Evolutionary conservation across 345 rosid genomes (phyloP), one percentile per base, ranked within the genome.

Genomic region (Salix caprea): DNA sequence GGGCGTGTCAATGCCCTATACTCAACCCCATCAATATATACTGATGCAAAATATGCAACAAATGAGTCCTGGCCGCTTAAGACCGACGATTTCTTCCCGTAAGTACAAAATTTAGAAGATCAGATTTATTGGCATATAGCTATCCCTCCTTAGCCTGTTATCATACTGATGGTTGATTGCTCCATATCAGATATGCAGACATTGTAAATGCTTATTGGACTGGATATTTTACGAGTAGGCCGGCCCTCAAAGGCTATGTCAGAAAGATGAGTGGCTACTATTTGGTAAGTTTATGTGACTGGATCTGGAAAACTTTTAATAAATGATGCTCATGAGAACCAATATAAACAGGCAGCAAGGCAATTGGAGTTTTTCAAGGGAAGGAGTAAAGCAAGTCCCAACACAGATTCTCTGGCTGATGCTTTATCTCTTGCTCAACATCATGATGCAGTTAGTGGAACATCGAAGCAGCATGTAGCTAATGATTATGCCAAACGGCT

Each of bases 1-100:
- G 91, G 91, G 21, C 89, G 89, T 21, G 89, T 88, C 15, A 84
- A 88, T 76, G 91, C 87, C n/a, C 72, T 88, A 8, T 88, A 88
- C 75, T 88, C 89, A 54, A 88, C 89, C 37, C 91, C 89, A 64
- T 82, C 91, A 0, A 82, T 86, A 68, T 88, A 88, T 44, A 84
- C 88, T 46, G 89, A 88, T 78, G 89, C 91, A 67, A 88, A 88
- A 19, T 70, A 86, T 86, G 86, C 85, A 21, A 67, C 84, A 67
- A 84, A 81, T 13, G 83, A 82, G 60, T 62, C 81, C 69, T 88
- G 91, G 91, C 89, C 84, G 11, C 74, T 88, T 39, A 84, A 88
- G 79, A 86, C 89, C 7, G 89, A 81, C 50, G 91, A 88, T 52
- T 88, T 71, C 67, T 88, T 88, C 23, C 91, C 91, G 91, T 88